Conservation (phyloP, 2,329 filamentous ascomycete genomes). For the Venturiaceae sp. region DNA sequence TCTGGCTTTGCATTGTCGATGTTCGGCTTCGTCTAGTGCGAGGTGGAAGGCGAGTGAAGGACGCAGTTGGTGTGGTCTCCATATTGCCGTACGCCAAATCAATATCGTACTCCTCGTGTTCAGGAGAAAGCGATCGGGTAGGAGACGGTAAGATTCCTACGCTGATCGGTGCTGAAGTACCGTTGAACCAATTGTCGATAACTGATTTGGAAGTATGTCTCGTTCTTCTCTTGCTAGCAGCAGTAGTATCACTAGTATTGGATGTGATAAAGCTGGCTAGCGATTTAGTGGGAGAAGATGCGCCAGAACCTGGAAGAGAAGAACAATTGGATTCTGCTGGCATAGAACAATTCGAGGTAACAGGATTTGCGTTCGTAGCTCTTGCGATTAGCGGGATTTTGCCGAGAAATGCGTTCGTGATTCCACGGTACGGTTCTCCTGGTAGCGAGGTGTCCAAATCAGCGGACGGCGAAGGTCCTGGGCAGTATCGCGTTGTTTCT, state of each 20-base stretch:
- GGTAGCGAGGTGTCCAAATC: background rate
- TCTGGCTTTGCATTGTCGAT: background rate
- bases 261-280: constrained; percentile 6
- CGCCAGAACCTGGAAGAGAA: background rate
- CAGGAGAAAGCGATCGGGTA: background rate
- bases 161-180: background rate
- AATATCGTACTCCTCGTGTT: background rate
- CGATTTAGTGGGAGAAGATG: constrained; percentile 3
- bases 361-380: background rate
- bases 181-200: constrained; percentile 5
- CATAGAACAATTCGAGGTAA: background rate
- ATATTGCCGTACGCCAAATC: background rate
- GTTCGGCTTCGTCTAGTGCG: background rate
- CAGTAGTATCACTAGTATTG: background rate
- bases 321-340: background rate
- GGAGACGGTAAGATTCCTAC: background rate
- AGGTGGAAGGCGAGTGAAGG: background rate
- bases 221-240: background rate
- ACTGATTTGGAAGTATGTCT: background rate
- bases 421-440: background rate
- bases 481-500: background rate
- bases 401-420: background rate
- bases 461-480: background rate
- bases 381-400: background rate
- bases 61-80: background rate